Evolutionary conservation across 805 yeast species (phyloP).

Genomic region (Henningerozyma blattae): DNA sequence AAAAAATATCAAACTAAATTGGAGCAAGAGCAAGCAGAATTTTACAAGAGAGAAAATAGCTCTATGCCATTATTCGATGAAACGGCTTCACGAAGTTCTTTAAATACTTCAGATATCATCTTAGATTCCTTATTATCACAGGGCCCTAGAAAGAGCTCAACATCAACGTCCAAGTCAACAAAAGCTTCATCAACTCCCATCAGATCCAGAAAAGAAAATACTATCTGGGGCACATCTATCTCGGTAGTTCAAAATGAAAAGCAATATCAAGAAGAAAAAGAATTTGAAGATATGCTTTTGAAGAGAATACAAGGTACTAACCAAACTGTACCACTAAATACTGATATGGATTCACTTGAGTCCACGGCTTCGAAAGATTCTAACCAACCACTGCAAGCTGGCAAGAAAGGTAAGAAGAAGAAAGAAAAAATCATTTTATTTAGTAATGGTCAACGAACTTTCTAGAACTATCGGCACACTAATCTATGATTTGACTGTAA

Average conservation of each 20-base stretch:
- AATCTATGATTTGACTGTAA: too few species aligned
- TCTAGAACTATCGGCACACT: too few species aligned
- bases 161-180: not conserved
- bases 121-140: conserved; percentile 2
- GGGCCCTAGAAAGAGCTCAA: not conserved
- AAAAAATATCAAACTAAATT: conserved; percentile 43
- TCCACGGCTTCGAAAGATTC: too few species aligned
- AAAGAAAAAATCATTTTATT: conserved; percentile 25
- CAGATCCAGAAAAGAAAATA: conserved; percentile 28
- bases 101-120: not conserved
- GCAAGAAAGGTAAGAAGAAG: conserved; percentile 32
- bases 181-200: not conserved
- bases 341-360: too few species aligned
- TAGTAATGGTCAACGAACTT: conserved; percentile 10
- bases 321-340: too few species aligned
- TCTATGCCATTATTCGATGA: conserved; percentile 13
- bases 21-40: conserved; percentile 45
- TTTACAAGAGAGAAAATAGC: conserved; percentile 48
- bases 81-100: too few species aligned
- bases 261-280: conserved; percentile 33
- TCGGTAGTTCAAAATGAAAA: conserved; percentile 23
- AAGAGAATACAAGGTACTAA: conserved; percentile 32
- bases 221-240: conserved; percentile 66
- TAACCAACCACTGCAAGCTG: too few species aligned
- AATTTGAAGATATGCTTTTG: conserved; percentile 37